Evolutionary conservation across 768 basidiomycete genomes (phyloP), one percentile per base, ranked within the genome.

Genomic region (Amylocystis lapponica): DNA sequence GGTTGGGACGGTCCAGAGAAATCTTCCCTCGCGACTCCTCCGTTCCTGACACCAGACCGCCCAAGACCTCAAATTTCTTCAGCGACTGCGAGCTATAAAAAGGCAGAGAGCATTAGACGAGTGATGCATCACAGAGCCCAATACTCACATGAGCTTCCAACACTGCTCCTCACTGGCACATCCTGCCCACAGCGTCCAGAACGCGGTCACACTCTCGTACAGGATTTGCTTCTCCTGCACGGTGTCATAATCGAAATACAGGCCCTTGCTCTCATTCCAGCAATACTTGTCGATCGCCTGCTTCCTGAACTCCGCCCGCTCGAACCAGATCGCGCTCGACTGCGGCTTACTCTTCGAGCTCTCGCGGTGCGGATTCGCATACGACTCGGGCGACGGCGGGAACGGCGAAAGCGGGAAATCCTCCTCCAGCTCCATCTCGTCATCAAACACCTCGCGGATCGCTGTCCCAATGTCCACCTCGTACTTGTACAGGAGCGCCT

Each of bases 391-490:
- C 10, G 76, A 80, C 16, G 85, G 89, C 51, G 95, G 95, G 80
- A 94, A 98, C 2, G 95, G 89, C 10, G 89, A 78, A 36, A 99
- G 71, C 2, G 79, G 71, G 62, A 97, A 99, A 46, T 94, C 90
- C 54, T 97, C 91, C 40, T 93, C 91, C 41, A 99, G 65, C 40
- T 94, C 87, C 40, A 99, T 70, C 62, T 88, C 79, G 59, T 94
- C 93, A 55, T 87, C 88, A 55, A 98, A 98, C 47, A 96, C 83
- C 61, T 96, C 92, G 45, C 84, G 79, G 58, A 99, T 97, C 20
- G 93, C 92, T 9, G 91, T 94, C n/a, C 91, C 96, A 48, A 99
- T 98, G 59, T 99, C 95, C 47, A 92, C 78, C 64, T 99, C 95
- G 55, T 97, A 98, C 74, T 99, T 99, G 79, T 95, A 99, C 35